Evolutionary conservation across 2,329 filamentous ascomycete genomes (phyloP), one percentile per base, ranked within the genome.

Genomic region (Aspergillus puulaauensis): DNA sequence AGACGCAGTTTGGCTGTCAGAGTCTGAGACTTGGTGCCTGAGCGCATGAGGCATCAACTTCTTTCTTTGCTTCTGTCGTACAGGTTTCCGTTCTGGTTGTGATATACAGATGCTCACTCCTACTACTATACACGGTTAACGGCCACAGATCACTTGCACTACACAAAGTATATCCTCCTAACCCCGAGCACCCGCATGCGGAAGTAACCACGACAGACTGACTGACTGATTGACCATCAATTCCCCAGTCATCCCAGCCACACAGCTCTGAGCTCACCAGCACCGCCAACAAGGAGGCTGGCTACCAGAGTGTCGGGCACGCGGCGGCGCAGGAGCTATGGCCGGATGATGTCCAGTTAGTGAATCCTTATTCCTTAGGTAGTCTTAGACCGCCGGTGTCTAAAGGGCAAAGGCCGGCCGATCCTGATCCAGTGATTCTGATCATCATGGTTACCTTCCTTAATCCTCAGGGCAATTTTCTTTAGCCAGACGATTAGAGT

Each of bases 311-410:
- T 17, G 27, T 11, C 17, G 23, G 23, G 21, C 43, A 19, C 43
- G 43, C 43, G 43, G 15, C 43, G 21, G 44, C 44, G 24, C 23
- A 41, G 56, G 54, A 71, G 68, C 68, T 71, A 67, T 69, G 68
- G 61, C 68, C 68, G 69, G 61, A 61, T 52, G 62, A 65, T 68
- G 66, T 61, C 57, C 49, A 45, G 52, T 46, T 46, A 35, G 31
- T 15, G 15, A 37, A 14, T 19, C 24, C 24, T 52, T 40, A 39
- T 24, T 23, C 23, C 14, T 46, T 31, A 23, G 9, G 27, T 1
- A 9, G 8, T 31, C 27, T 31, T 3, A 9, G 27, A 31, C 27
- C 27, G 9, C 27, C 27, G 27, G 27, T 31, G 9, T 31, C 27
- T 8, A 31, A 31, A 31, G 27, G 27, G 27, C 27, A 31, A 31